phyloP scores from a whole-genome alignment of 208 protist species.

The Leishmania martiniquensis region DNA sequence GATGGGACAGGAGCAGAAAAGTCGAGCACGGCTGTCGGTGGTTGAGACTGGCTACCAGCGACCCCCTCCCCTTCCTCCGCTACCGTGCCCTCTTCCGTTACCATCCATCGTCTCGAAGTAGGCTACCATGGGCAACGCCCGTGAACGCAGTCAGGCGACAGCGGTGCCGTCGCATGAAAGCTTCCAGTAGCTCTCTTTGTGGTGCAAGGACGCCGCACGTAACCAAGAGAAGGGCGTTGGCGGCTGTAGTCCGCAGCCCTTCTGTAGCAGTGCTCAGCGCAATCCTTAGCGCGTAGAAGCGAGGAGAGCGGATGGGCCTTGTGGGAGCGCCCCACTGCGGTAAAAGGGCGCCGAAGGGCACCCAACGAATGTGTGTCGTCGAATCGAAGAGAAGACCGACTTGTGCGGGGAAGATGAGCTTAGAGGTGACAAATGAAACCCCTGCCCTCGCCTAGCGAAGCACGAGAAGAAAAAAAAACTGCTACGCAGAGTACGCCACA shows the following conservation, averaged over 20 bases:
- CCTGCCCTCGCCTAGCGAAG: background rate
- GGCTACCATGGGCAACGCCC: background rate
- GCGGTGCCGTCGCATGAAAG: background rate
- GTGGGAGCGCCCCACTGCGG: too few species aligned
- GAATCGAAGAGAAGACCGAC: background rate
- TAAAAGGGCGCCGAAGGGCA: background rate
- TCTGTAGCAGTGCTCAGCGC: background rate
- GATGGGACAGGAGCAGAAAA: background rate
- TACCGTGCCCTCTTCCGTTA: background rate
- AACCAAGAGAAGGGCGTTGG: background rate
- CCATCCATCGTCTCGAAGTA: background rate
- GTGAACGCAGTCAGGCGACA: background rate
- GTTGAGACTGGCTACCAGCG: background rate
- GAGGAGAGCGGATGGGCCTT: background rate
- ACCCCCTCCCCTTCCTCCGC: background rate
- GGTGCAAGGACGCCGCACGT: background rate
- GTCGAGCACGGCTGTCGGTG: background rate
- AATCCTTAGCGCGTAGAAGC: background rate
- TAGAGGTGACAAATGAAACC: background rate
- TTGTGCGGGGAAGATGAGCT: background rate
- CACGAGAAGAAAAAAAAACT: too few species aligned
- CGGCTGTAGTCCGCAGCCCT: background rate
- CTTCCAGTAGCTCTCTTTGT: background rate
- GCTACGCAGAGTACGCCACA: background rate
- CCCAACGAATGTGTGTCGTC: background rate